These are phyloP conservation scores for Phoma sp. DNA, from an alignment of 2,329 filamentous ascomycete genomes.

Conservation along the genomic window DNA sequence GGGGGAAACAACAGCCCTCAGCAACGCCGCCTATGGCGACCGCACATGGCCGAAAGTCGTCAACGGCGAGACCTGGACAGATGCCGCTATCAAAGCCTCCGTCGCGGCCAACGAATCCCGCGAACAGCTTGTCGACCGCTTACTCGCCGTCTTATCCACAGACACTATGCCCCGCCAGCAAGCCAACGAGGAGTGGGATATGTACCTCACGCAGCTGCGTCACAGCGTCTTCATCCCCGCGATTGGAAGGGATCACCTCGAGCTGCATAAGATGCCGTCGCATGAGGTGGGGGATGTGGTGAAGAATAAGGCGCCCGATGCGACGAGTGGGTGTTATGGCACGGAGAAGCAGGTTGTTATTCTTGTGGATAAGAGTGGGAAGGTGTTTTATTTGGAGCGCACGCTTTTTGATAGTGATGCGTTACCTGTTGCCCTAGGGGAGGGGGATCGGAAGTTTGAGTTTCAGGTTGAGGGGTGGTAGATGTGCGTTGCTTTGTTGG, in stretches of 20 bases:
- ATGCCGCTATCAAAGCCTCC: slow-evolving; percentile 58
- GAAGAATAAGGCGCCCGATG: slow-evolving; percentile 42
- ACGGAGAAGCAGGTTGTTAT: slow-evolving; percentile 71
- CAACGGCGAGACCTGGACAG: slow-evolving; percentile 62
- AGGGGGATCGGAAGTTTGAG: slow-evolving; percentile 57
- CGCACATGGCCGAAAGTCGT: slow-evolving; percentile 68
- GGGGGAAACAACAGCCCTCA: slow-evolving; percentile 65
- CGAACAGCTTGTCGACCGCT: slow-evolving; percentile 58
- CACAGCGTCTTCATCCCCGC: slow-evolving; percentile 68
- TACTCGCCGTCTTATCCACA: slow-evolving; percentile 61
- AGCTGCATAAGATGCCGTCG: slow-evolving; percentile 46
- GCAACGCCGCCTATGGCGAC: slow-evolving; percentile 68
- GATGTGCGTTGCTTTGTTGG: no score
- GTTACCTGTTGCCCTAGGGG: slow-evolving; percentile 53
- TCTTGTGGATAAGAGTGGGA: slow-evolving; percentile 62
- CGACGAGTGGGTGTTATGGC: slow-evolving; percentile 63
- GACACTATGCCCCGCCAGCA: slow-evolving; percentile 63
- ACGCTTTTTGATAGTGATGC: slow-evolving; percentile 65
- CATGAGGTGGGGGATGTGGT: slow-evolving; percentile 53
- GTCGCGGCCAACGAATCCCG: slow-evolving; percentile 53
- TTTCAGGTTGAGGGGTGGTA: slow-evolving; percentile 58
- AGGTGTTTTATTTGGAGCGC: slow-evolving; percentile 68
- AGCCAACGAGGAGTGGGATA: slow-evolving; percentile 59
- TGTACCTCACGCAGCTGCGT: slow-evolving; percentile 63
- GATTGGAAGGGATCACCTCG: slow-evolving; percentile 58